Percentiles rank a stretch among this genome's conserved stretches.
phyloP scores from a whole-genome alignment of 305 asterid species.

The Rubia balearica region DNA sequence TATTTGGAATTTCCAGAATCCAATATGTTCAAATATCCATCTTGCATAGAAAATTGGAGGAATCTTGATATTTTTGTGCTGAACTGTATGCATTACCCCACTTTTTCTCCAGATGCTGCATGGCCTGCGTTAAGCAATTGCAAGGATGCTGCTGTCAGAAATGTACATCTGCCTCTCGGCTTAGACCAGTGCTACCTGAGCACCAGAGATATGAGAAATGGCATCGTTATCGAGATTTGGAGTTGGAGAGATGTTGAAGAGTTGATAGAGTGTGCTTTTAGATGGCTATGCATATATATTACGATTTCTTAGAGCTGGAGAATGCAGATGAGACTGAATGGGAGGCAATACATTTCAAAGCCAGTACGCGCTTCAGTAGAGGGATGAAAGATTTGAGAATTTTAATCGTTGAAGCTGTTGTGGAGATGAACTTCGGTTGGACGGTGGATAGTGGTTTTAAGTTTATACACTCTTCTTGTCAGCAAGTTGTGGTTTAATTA shows the following conservation, averaged over 20 bases:
- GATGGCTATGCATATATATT: neutral
- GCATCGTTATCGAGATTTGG: constrained; percentile 68
- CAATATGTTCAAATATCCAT: neutral
- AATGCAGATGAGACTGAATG: neutral
- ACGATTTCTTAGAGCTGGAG: neutral
- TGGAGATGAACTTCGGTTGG: too few species aligned
- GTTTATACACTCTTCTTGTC: neutral
- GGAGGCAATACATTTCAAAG: neutral
- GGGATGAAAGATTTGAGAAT: neutral
- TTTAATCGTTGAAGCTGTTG: neutral
- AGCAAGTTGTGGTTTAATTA: neutral
- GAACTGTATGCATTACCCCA: neutral
- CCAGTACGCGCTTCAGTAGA: neutral
- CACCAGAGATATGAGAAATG: constrained; percentile 80
- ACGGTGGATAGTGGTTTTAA: neutral
- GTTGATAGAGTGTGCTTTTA: neutral
- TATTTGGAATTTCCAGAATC: neutral
- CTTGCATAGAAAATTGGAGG: neutral
- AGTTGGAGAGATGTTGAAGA: constrained; percentile 36
- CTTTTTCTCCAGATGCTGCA: constrained; percentile 55
- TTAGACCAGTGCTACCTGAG: constrained; percentile 66
- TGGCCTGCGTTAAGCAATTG: constrained; percentile 41
- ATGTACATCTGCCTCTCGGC: constrained; percentile 63
- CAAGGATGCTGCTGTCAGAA: constrained; percentile 79
- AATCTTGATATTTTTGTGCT: neutral